phyloP scores from a whole-genome alignment of 83 land plant genomes.

The Picea abies region DNA sequence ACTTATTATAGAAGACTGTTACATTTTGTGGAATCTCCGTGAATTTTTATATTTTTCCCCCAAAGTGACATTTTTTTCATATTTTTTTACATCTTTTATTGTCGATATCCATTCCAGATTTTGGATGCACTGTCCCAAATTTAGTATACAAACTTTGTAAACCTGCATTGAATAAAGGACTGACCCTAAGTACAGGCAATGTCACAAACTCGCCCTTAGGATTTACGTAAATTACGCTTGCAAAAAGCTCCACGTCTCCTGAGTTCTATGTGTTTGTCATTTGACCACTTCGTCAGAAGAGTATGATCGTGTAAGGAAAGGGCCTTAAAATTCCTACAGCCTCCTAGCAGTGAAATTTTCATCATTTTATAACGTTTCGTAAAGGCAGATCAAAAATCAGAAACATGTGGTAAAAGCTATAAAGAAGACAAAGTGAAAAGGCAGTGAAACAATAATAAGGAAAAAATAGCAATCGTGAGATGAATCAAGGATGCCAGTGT shows the following conservation, averaged over 20 bases:
- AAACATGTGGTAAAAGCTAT: too few species aligned
- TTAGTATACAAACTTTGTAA: background rate
- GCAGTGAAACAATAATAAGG: too few species aligned
- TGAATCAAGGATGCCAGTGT: too few species aligned
- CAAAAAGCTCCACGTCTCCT: background rate
- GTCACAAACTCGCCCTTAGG: background rate
- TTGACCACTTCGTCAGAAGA: background rate
- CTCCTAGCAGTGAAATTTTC: too few species aligned
- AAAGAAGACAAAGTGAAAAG: too few species aligned
- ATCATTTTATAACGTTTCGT: too few species aligned
- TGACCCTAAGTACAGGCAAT: background rate
- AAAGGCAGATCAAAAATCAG: too few species aligned
- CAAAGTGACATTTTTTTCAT: background rate
- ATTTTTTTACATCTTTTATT: background rate
- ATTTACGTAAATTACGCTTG: background rate
- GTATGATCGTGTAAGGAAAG: too few species aligned
- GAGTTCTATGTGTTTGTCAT: background rate
- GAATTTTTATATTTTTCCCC: background rate
- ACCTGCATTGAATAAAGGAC: background rate
- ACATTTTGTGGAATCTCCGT: background rate
- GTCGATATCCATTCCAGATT: background rate
- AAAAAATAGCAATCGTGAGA: too few species aligned
- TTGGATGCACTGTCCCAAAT: background rate
- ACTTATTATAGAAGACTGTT: too few species aligned
- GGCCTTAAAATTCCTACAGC: too few species aligned